phyloP scores from a whole-genome alignment of 345 rosid genomes.

The Brassica rapa region DNA sequence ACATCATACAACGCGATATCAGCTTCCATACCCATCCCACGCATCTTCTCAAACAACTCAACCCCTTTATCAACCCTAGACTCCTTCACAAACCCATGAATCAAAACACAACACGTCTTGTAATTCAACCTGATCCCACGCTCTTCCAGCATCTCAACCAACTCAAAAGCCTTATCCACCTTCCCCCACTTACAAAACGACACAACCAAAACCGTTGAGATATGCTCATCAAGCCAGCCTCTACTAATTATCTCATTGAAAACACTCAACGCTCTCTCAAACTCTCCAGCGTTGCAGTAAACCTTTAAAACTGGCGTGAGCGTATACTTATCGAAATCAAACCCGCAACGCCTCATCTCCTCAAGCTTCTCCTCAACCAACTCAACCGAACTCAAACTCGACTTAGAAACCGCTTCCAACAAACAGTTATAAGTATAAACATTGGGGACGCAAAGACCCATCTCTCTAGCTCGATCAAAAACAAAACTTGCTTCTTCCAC shows the following conservation, averaged over 20 bases:
- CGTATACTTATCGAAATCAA: constrained; percentile 60
- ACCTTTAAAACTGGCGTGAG: constrained; percentile 74
- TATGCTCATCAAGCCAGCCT: constrained; percentile 72
- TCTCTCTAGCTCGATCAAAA: constrained; percentile 60
- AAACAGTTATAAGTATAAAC: constrained; percentile 74
- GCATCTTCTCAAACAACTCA: constrained; percentile 61
- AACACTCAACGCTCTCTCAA: constrained; percentile 55
- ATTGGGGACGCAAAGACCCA: constrained; percentile 70
- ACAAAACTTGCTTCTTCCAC: constrained; percentile 63
- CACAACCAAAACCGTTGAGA: constrained; percentile 58
- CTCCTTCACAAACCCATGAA: constrained; percentile 75
- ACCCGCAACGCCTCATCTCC: constrained; percentile 67
- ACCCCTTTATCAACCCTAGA: constrained; percentile 67
- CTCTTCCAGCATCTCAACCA: constrained; percentile 68
- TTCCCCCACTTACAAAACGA: constrained; percentile 70
- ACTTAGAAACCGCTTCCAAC: constrained; percentile 68
- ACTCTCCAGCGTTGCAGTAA: constrained; percentile 60
- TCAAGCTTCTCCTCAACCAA: constrained; percentile 63
- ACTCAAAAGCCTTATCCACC: constrained; percentile 72
- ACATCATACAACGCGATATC: constrained; percentile 67
- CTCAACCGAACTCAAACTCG: constrained; percentile 44
- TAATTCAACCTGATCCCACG: constrained; percentile 56
- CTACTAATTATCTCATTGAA: constrained; percentile 55
- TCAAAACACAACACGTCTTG: constrained; percentile 67
- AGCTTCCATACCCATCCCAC: constrained; percentile 53